phyloP scores from a whole-genome alignment of 192 early-diverging fungal species.

The Thamnidium elegans region DNA sequence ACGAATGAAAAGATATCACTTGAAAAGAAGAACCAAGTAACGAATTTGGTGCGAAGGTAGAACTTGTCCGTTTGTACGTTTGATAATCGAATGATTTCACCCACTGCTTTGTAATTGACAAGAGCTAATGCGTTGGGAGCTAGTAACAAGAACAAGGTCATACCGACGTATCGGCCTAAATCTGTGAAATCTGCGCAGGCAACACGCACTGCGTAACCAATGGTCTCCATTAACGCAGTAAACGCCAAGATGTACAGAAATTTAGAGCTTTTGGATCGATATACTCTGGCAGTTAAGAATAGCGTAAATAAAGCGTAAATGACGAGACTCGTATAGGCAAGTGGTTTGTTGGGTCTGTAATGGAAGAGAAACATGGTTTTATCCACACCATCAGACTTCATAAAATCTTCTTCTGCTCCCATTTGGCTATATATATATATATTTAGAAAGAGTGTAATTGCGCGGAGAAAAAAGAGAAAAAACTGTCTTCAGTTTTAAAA shows the following conservation, averaged over 20 bases:
- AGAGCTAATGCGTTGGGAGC: slow-evolving; percentile 48
- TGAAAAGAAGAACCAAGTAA: slow-evolving; percentile 47
- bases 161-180: slow-evolving; percentile 36
- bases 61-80: slow-evolving; percentile 13
- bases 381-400: no score
- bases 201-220: slow-evolving; percentile 38
- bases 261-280: slow-evolving; percentile 2
- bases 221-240: slow-evolving; percentile 38
- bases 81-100: slow-evolving; percentile 31
- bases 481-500: no score
- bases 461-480: no score
- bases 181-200: slow-evolving; percentile 37
- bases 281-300: neutral
- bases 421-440: no score
- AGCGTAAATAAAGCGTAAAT: slow-evolving; percentile 2
- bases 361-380: neutral
- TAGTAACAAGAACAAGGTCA: slow-evolving; percentile 40
- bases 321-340: neutral
- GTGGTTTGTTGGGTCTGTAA: neutral
- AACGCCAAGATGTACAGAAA: slow-evolving; percentile 9
- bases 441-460: no score
- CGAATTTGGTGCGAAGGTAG: slow-evolving; percentile 36
- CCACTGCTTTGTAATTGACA: slow-evolving; percentile 46
- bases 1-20: slow-evolving; percentile 47
- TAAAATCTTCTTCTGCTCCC: no score